These are phyloP conservation scores for Excoecaria cochinchinensis DNA, from an alignment of 345 rosid species.

Conservation along the genomic window DNA sequence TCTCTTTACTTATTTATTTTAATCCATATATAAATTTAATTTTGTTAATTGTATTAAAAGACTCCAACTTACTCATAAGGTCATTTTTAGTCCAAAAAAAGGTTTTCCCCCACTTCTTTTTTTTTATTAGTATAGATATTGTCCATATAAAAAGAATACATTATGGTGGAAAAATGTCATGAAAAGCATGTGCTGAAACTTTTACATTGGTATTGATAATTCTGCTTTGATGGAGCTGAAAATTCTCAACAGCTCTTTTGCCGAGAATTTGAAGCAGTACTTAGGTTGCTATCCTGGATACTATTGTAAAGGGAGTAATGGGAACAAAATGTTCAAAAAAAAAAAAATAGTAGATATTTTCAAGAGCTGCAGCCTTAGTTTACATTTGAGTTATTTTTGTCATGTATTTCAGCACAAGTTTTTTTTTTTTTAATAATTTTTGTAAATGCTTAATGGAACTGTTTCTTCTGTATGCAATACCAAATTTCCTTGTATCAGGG, in stretches of 20 bases:
- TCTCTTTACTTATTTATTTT: too few species aligned
- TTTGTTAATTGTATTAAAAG: too few species aligned
- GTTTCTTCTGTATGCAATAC: too few species aligned
- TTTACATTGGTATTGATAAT: neutral
- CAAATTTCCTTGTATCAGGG: too few species aligned
- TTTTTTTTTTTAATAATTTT: neutral
- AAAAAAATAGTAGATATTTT: neutral
- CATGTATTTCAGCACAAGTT: neutral
- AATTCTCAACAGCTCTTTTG: too few species aligned
- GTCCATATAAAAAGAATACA: neutral
- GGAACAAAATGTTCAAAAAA: neutral
- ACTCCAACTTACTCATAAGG: too few species aligned
- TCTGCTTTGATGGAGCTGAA: neutral
- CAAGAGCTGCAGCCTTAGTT: neutral
- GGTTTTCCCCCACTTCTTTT: too few species aligned
- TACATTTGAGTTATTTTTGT: neutral
- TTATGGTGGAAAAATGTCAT: neutral
- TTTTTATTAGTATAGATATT: neutral
- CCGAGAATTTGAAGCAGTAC: too few species aligned
- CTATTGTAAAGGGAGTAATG: neutral
- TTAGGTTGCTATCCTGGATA: neutral
- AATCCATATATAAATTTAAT: too few species aligned
- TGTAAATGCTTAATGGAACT: too few species aligned
- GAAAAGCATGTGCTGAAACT: neutral
- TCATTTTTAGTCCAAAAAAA: too few species aligned